A percentile compares a stretch with the other conserved stretches of the same genome.
These are phyloP conservation scores for Vigna trinervia DNA, from an alignment of 306 rosid genomes.

Conservation along the genomic window DNA sequence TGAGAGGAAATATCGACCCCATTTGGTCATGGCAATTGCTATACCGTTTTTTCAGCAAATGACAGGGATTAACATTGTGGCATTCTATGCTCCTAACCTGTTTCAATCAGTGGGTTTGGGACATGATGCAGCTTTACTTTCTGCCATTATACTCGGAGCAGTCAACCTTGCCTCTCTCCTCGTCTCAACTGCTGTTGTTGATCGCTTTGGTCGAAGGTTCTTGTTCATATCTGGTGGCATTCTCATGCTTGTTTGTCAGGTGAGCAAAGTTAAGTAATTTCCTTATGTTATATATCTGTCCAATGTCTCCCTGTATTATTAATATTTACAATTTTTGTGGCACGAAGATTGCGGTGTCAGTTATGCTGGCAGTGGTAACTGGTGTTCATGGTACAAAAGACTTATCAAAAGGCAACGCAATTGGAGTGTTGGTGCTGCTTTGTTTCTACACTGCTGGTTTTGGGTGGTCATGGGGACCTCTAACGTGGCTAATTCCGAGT, in stretches of 20 bases:
- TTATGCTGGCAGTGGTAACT: constrained; percentile 48
- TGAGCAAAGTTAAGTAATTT: neutral
- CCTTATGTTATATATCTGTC: neutral
- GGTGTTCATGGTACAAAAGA: constrained; percentile 59
- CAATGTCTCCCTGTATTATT: neutral
- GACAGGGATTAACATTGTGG: constrained; percentile 68
- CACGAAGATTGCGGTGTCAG: constrained; percentile 61
- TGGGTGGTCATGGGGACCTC: constrained; percentile 91
- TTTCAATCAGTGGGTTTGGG: constrained; percentile 79
- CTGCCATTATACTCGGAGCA: constrained; percentile 62
- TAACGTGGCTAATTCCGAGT: constrained; percentile 76
- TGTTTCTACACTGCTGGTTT: constrained; percentile 67
- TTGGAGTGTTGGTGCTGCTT: constrained; percentile 60
- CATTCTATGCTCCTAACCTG: constrained; percentile 74
- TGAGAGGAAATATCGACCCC: constrained; percentile 68
- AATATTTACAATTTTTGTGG: neutral
- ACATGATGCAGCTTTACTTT: constrained; percentile 59
- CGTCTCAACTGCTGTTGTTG: constrained; percentile 59
- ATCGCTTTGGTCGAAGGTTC: constrained; percentile 72
- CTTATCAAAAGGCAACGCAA: constrained; percentile 54
- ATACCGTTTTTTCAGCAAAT: constrained; percentile 69
- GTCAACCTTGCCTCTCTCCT: constrained; percentile 61
- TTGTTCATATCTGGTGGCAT: constrained; percentile 68
- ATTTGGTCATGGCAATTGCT: constrained; percentile 59
- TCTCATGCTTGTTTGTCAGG: constrained; percentile 24